phyloP scores from a whole-genome alignment of 805 yeast genomes.

The Myxozyma melibiosi region DNA sequence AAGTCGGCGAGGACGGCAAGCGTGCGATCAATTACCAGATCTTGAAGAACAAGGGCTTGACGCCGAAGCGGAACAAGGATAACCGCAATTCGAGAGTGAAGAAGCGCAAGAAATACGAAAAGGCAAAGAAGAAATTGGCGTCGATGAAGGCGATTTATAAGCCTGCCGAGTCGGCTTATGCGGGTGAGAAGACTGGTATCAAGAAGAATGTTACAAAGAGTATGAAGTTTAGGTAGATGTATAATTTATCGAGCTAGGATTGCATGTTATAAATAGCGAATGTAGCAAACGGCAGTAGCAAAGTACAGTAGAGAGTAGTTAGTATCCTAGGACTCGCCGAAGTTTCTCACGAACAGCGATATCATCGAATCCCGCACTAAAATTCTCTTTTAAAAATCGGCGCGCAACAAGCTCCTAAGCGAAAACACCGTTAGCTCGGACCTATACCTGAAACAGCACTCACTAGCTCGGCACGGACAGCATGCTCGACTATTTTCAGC shows the following conservation, averaged over 20 bases:
- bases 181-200: slow-evolving; percentile 96
- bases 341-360: slow-evolving; percentile 6
- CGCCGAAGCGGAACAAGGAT: slow-evolving; percentile 90
- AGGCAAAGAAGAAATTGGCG: slow-evolving; percentile 89
- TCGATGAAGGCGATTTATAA: slow-evolving; percentile 89
- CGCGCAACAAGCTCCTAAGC: slow-evolving; percentile 36
- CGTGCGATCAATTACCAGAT: slow-evolving; percentile 95
- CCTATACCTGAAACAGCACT: not conserved
- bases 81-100: slow-evolving; percentile 95
- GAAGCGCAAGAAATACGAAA: slow-evolving; percentile 95
- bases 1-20: slow-evolving; percentile 77
- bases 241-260: not conserved
- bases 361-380: slow-evolving; percentile 3
- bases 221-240: slow-evolving; percentile 57
- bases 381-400: slow-evolving; percentile 40
- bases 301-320: not conserved
- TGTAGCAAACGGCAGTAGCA: not conserved
- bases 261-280: not conserved
- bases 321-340: slow-evolving; percentile 2
- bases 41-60: slow-evolving; percentile 92
- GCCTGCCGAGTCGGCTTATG: slow-evolving; percentile 70
- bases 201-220: slow-evolving; percentile 90
- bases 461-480: too few species aligned
- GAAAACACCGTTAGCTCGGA: not conserved
- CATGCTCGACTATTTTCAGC: slow-evolving; percentile 15